Evolutionary conservation across 495 filamentous ascomycete species (phyloP).

Genomic region (Immersiella caudata): DNA sequence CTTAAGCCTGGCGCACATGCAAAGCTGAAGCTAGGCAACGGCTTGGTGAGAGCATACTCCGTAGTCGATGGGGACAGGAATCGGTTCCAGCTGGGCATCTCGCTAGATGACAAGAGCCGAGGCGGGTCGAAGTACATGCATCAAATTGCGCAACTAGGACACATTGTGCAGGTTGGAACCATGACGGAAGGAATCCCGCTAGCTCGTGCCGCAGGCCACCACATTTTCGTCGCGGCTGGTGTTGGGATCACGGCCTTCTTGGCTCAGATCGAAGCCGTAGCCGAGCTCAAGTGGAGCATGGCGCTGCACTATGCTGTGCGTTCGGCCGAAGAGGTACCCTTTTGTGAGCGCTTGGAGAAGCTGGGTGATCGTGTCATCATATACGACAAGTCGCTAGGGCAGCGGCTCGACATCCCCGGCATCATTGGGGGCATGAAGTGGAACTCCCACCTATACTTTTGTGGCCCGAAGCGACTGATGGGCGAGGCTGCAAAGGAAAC

Average conservation of each 20-base stretch:
- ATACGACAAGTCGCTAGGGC: conserved; percentile 51
- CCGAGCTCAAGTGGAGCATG: conserved; percentile 47
- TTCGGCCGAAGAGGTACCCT: conserved; percentile 50
- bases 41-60: conserved; percentile 49
- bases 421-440: conserved; percentile 45
- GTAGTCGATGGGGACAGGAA: conserved; percentile 48
- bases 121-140: conserved; percentile 55
- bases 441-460: conserved; percentile 58
- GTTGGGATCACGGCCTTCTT: conserved; percentile 59
- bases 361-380: conserved; percentile 42
- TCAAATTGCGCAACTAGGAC: conserved; percentile 47
- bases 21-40: conserved; percentile 50
- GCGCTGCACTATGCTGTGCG: conserved; percentile 55
- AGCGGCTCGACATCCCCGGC: conserved; percentile 49
- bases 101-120: conserved; percentile 45
- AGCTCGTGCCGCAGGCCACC: conserved; percentile 44
- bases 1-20: conserved; percentile 45
- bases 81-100: conserved; percentile 51
- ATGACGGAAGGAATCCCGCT: conserved; percentile 43
- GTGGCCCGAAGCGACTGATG: conserved; percentile 56
- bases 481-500: conserved; percentile 45
- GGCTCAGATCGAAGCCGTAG: conserved; percentile 37
- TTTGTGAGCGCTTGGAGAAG: conserved; percentile 40
- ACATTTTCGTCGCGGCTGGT: conserved; percentile 56
- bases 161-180: conserved; percentile 47